These are phyloP conservation scores for Ampelomyces quisqualis DNA, from an alignment of 2,329 filamentous ascomycete species.

Conservation along the genomic window DNA sequence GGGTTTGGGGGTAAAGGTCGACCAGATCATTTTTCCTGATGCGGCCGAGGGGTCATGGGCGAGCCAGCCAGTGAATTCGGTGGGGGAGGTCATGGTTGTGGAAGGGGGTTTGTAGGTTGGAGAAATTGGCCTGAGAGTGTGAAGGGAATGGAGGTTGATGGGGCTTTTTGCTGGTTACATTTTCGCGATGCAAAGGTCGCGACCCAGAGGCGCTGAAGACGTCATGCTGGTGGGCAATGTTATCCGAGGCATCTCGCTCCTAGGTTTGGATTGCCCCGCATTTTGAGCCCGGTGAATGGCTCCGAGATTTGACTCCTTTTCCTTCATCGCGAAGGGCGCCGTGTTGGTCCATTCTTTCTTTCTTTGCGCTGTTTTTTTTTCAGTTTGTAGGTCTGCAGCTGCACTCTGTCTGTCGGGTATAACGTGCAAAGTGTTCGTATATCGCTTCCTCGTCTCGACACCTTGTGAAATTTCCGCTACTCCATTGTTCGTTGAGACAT, in stretches of 20 bases:
- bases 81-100: constrained; percentile 28
- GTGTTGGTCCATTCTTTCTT: too few species aligned
- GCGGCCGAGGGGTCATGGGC: constrained; percentile 52
- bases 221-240: constrained; percentile 10
- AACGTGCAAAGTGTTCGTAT: too few species aligned
- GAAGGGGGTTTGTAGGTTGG: neutral
- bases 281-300: neutral
- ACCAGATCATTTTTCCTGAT: constrained; percentile 58
- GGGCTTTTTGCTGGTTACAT: neutral
- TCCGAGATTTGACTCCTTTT: too few species aligned
- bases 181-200: constrained; percentile 1
- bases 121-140: neutral
- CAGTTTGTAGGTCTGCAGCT: too few species aligned
- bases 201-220: constrained; percentile 11
- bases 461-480: too few species aligned
- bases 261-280: constrained; percentile 2
- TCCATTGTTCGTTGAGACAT: too few species aligned
- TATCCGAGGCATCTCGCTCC: constrained; percentile 20
- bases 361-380: too few species aligned
- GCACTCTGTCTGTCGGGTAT: too few species aligned
- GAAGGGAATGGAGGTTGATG: neutral
- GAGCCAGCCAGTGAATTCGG: constrained; percentile 61
- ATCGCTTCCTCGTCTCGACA: too few species aligned
- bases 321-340: too few species aligned
- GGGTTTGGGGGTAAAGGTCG: constrained; percentile 49